These are phyloP conservation scores for Herpomyces periplanetae DNA, from an alignment of 2,329 filamentous ascomycete genomes.

Conservation along the genomic window DNA sequence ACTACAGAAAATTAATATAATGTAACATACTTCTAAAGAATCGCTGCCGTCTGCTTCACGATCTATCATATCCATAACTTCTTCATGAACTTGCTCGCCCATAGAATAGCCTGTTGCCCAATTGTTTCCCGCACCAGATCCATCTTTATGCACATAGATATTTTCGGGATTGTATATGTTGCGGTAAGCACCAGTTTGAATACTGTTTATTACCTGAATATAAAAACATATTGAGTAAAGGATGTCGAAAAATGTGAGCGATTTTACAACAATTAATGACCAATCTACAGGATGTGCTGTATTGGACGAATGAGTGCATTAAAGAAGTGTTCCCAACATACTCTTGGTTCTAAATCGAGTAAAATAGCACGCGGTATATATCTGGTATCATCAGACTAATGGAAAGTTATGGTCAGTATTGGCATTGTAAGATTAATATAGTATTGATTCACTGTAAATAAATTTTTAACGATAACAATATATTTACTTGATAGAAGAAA, in stretches of 20 bases:
- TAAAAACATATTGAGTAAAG: constrained; percentile 1
- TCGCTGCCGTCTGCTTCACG: constrained; percentile 91
- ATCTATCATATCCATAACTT: constrained; percentile 98
- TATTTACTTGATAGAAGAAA: constrained; percentile 46
- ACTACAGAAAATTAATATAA: not conserved
- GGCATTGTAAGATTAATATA: no score
- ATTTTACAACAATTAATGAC: no score
- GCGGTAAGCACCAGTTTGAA: constrained; percentile 69
- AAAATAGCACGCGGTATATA: constrained; percentile 90
- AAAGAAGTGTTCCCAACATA: constrained; percentile 8
- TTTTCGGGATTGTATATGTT: constrained; percentile 99
- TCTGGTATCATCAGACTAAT: constrained; percentile 81
- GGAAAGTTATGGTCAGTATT: no score
- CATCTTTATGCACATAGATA: constrained; percentile 82
- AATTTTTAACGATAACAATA: no score
- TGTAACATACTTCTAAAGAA: constrained; percentile 29
- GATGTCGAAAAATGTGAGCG: no score
- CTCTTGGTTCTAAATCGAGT: constrained; percentile 68
- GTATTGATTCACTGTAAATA: no score
- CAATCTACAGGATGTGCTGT: no score
- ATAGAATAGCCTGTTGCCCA: constrained; percentile 90
- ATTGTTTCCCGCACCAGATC: constrained; percentile 77
- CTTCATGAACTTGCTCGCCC: constrained; percentile 63
- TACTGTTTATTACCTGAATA: constrained; percentile 36
- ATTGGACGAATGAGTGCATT: no score